Evolutionary conservation across 179 eudicot species (phyloP).

Genomic region (Vitellaria paradoxa): DNA sequence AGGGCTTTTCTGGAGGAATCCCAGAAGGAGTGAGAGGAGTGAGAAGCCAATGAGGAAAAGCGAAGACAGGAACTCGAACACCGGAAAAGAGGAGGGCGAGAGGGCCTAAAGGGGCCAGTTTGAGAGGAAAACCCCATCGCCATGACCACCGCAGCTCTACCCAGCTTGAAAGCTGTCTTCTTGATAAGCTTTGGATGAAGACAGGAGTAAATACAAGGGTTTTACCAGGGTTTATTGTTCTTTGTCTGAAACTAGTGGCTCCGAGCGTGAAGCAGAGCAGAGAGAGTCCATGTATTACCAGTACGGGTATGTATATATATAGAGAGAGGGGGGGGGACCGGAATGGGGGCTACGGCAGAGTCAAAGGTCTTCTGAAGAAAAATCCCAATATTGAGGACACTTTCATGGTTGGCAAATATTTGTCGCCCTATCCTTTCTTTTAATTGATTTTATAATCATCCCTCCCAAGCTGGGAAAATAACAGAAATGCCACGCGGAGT

Average conservation of each 20-base stretch:
- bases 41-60: slow-evolving; percentile 13
- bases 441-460: too few species aligned
- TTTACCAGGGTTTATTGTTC: slow-evolving; percentile 19
- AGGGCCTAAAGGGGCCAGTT: slow-evolving; percentile 15
- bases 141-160: slow-evolving; percentile 4
- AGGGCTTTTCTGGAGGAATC: slow-evolving; percentile 16
- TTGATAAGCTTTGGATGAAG: slow-evolving; percentile 13
- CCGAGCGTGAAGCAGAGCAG: not conserved
- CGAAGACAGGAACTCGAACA: slow-evolving; percentile 5
- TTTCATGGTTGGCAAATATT: not conserved
- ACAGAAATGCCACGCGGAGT: too few species aligned
- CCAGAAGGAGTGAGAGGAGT: slow-evolving; percentile 16
- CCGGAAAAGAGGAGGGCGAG: slow-evolving; percentile 17
- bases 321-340: not conserved
- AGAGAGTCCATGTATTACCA: not conserved
- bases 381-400: not conserved
- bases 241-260: slow-evolving; percentile 8
- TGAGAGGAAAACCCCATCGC: slow-evolving; percentile 29
- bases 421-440: too few species aligned
- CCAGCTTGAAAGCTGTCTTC: slow-evolving; percentile 22
- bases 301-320: too few species aligned
- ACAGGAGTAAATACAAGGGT: not conserved
- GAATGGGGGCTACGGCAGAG: too few species aligned
- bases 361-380: not conserved
- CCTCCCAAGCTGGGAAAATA: too few species aligned